Conservation (phyloP, 257 asterid species). For the Gentiana dahurica region DNA sequence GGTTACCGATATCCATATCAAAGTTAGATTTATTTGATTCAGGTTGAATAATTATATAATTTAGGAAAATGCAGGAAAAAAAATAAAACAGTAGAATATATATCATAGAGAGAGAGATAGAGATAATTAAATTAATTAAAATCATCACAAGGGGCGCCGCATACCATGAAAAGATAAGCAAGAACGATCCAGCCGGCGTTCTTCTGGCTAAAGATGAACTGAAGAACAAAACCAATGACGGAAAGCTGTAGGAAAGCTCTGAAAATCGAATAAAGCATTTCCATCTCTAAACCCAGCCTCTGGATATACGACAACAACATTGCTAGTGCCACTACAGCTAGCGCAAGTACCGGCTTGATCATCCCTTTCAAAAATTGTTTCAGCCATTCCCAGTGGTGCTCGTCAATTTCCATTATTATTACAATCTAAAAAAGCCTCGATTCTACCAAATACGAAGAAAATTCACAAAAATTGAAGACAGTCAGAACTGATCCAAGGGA, state of each 20-base stretch:
- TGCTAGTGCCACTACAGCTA: conserved; percentile 73
- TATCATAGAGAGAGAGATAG: too few relatives aligned
- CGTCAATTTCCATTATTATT: not conserved
- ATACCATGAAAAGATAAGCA: conserved; percentile 95
- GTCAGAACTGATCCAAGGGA: too few relatives aligned
- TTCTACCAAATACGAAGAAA: too few relatives aligned
- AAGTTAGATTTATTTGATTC: too few relatives aligned
- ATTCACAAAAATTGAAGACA: too few relatives aligned
- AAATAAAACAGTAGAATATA: too few relatives aligned
- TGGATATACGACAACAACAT: conserved; percentile 52
- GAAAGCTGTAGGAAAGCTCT: conserved; percentile 85
- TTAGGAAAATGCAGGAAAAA: too few relatives aligned
- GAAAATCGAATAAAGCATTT: conserved; percentile 66
- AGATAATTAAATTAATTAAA: too few relatives aligned
- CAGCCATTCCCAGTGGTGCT: conserved; percentile 38
- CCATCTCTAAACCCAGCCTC: conserved; percentile 61
- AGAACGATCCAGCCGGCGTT: conserved; percentile 55
- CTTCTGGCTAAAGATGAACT: conserved; percentile 63
- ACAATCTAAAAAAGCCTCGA: not conserved
- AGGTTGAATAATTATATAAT: too few relatives aligned
- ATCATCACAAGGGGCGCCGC: too few relatives aligned
- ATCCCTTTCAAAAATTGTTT: conserved; percentile 62
- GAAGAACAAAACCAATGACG: conserved; percentile 75
- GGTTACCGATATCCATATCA: too few relatives aligned
- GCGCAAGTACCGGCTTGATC: conserved; percentile 78